Evolutionary conservation across 2,329 filamentous ascomycete species (phyloP).

Genomic region (Venturia oleaginea): DNA sequence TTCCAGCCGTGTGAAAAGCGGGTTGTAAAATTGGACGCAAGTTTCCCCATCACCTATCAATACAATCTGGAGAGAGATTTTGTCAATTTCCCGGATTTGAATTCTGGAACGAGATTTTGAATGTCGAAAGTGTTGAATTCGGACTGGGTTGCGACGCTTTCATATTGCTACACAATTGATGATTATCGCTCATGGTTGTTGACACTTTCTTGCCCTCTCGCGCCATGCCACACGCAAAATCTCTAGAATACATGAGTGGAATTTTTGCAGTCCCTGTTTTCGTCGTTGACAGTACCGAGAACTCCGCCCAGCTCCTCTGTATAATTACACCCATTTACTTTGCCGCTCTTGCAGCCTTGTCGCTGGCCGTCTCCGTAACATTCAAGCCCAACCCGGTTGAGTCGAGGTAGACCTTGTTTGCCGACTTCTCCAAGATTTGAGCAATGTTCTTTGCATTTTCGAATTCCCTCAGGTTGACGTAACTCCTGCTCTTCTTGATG

Average conservation of each 20-base stretch:
- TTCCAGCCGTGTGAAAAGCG: too few species aligned
- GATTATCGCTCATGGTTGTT: not conserved
- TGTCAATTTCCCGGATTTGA: too few species aligned
- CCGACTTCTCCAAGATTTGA: slow-evolving; percentile 75
- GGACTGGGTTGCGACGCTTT: not conserved
- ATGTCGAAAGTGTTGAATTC: too few species aligned
- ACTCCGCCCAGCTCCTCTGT: not conserved
- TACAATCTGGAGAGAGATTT: too few species aligned
- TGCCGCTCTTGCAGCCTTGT: slow-evolving; percentile 25
- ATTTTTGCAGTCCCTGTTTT: slow-evolving; percentile 5
- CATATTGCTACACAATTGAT: not conserved
- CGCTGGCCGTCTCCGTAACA: slow-evolving; percentile 44
- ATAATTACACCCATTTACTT: not conserved
- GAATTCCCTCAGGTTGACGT: slow-evolving; percentile 95
- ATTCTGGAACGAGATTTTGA: too few species aligned
- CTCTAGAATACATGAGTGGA: slow-evolving; percentile 11
- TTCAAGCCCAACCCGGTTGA: slow-evolving; percentile 86
- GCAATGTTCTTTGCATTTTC: slow-evolving; percentile 92
- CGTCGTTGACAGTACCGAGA: not conserved
- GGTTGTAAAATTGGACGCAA: too few species aligned
- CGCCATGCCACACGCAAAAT: not conserved
- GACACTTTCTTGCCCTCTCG: not conserved
- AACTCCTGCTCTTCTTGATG: slow-evolving; percentile 98
- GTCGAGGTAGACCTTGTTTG: slow-evolving; percentile 92
- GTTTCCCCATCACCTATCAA: too few species aligned